Percentiles rank a stretch among this genome's conserved stretches.
phyloP scores from a whole-genome alignment of 2,329 filamentous ascomycete genomes.

The Penicillium sp. region DNA sequence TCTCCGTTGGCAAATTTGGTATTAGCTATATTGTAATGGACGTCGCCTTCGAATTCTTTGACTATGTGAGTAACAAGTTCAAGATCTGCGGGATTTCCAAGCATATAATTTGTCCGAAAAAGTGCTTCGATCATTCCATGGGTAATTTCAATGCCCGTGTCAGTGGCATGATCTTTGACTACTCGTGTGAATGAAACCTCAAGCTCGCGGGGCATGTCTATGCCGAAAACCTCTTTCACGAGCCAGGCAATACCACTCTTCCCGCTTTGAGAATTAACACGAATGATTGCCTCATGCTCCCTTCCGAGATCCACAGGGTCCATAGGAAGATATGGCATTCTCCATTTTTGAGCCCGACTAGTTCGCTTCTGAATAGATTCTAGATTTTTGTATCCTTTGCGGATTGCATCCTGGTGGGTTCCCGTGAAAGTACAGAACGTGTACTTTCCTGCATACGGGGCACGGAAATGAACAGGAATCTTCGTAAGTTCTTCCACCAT shows the following conservation, averaged over 20 bases:
- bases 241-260: conserved; percentile 96
- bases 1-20: neutral
- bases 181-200: conserved; percentile 87
- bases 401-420: conserved; percentile 92
- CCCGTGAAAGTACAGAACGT: conserved; percentile 89
- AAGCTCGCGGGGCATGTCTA: conserved; percentile 89
- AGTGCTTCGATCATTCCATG: neutral
- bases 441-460: conserved; percentile 84
- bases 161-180: conserved; percentile 55
- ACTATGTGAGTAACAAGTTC: neutral
- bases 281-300: conserved; percentile 94
- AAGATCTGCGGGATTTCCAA: neutral
- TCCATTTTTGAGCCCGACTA: conserved; percentile 66
- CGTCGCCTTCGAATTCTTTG: neutral
- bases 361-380: conserved; percentile 55
- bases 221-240: conserved; percentile 79
- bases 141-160: neutral
- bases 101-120: neutral
- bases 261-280: conserved; percentile 93
- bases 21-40: neutral
- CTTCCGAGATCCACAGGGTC: conserved; percentile 91
- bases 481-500: conserved; percentile 89
- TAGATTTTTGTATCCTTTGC: conserved; percentile 72
- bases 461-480: conserved; percentile 84
- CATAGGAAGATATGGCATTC: conserved; percentile 86